Percentiles rank a stretch among this genome's conserved stretches.
These are phyloP conservation scores for Karstenula rhodostoma DNA, from an alignment of 2,329 filamentous ascomycete genomes.

Conservation along the genomic window DNA sequence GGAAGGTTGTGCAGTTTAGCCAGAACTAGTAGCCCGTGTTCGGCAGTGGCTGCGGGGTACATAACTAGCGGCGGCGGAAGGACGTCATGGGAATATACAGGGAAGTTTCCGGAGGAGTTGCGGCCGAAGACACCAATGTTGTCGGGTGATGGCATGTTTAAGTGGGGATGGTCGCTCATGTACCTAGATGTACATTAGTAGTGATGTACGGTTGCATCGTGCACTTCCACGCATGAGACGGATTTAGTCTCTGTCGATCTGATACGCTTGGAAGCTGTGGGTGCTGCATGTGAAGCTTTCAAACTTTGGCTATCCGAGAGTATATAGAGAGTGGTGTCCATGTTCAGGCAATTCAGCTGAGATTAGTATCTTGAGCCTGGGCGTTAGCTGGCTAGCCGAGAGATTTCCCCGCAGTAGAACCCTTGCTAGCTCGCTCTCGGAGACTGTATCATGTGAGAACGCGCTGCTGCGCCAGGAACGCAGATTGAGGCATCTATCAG, in stretches of 20 bases:
- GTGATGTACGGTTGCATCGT: conserved; percentile 10
- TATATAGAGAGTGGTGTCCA: not conserved
- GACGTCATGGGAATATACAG: conserved; percentile 5
- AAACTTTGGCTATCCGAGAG: not conserved
- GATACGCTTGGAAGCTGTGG: not conserved
- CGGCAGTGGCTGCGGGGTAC: conserved; percentile 15
- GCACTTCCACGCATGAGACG: not conserved
- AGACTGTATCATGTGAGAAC: too few species aligned
- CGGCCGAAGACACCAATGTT: too few species aligned
- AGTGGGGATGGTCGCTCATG: not conserved
- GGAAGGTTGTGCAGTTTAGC: conserved; percentile 13
- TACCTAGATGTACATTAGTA: not conserved
- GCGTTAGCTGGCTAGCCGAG: not conserved
- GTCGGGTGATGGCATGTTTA: not conserved
- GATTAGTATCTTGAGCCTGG: not conserved
- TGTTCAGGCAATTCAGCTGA: not conserved
- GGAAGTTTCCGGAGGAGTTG: not conserved
- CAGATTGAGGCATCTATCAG: too few species aligned
- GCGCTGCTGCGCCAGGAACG: too few species aligned
- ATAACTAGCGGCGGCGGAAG: conserved; percentile 1
- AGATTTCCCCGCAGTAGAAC: not conserved
- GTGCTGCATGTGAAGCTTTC: not conserved
- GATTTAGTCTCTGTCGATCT: not conserved
- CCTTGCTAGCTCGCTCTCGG: not conserved
- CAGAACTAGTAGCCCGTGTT: conserved; percentile 9